Evolutionary conservation across 768 basidiomycete species (phyloP).

Genomic region (Wakefieldia striispora): DNA sequence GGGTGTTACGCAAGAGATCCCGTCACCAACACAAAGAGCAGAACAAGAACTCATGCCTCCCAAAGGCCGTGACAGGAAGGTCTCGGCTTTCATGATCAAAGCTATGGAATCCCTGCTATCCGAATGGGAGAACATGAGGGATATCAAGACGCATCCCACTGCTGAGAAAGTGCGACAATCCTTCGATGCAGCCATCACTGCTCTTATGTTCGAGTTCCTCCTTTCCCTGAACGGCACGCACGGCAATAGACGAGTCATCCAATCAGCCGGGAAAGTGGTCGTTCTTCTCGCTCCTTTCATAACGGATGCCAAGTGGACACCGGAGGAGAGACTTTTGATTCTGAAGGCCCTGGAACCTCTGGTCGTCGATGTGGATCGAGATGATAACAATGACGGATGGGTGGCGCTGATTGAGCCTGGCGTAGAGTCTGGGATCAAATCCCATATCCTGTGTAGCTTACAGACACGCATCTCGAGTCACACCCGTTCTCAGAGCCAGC

Average conservation of each 20-base stretch:
- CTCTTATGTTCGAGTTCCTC: conserved; percentile 67
- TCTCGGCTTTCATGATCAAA: conserved; percentile 63
- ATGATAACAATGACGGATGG: conserved; percentile 32
- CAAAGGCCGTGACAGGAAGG: conserved; percentile 55
- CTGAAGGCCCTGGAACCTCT: conserved; percentile 67
- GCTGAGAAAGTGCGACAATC: conserved; percentile 64
- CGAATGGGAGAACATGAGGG: conserved; percentile 48
- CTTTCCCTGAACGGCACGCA: conserved; percentile 64
- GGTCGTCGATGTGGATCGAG: conserved; percentile 40
- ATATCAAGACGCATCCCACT: conserved; percentile 38
- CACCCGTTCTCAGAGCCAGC: conserved; percentile 11
- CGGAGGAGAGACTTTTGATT: conserved; percentile 62
- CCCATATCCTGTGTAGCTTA: conserved; percentile 45
- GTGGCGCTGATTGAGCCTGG: conserved; percentile 49
- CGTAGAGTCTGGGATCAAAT: conserved; percentile 59
- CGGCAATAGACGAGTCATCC: conserved; percentile 59
- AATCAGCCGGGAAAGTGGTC: conserved; percentile 56
- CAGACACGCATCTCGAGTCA: conserved; percentile 12
- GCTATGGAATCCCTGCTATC: conserved; percentile 49
- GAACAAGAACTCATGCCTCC: conserved; percentile 43
- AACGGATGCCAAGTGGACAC: conserved; percentile 47
- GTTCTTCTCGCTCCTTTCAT: conserved; percentile 42
- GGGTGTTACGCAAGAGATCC: conserved; percentile 1
- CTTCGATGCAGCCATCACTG: conserved; percentile 66
- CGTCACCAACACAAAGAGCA: conserved; percentile 4